Conservation (phyloP, 768 basidiomycete species). For the Leccinum barrowsii region DNA sequence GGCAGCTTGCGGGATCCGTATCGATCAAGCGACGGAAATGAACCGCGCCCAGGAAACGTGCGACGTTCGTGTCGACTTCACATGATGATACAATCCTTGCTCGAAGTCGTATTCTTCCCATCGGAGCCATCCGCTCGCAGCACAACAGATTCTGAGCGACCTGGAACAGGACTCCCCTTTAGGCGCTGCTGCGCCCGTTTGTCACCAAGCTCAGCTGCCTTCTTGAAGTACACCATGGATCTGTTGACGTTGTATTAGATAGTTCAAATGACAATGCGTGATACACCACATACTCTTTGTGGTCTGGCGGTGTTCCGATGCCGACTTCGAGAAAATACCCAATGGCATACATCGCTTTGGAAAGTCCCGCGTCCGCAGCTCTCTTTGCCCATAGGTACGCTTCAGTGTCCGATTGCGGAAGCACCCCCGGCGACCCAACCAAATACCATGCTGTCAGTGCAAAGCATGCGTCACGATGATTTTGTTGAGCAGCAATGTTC, state of each 20-base stretch:
- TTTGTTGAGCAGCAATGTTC: slow-evolving; percentile 98
- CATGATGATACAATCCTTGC: slow-evolving; percentile 89
- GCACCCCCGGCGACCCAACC: slow-evolving; percentile 94
- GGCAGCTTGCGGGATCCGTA: background rate
- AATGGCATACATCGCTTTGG: slow-evolving; percentile 96
- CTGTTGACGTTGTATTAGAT: slow-evolving; percentile 34
- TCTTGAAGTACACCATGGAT: slow-evolving; percentile 79
- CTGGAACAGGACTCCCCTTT: slow-evolving; percentile 55
- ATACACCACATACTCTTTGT: slow-evolving; percentile 53
- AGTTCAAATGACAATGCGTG: slow-evolving; percentile 2
- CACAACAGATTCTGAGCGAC: slow-evolving; percentile 59
- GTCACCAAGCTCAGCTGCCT: slow-evolving; percentile 88
- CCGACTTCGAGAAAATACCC: slow-evolving; percentile 98
- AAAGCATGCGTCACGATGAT: slow-evolving; percentile 95
- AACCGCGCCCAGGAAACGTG: slow-evolving; percentile 6
- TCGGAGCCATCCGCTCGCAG: slow-evolving; percentile 49
- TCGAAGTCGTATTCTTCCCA: slow-evolving; percentile 44
- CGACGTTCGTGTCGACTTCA: slow-evolving; percentile 35
- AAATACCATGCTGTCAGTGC: slow-evolving; percentile 99
- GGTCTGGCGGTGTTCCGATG: slow-evolving; percentile 70
- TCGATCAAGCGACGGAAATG: slow-evolving; percentile 12
- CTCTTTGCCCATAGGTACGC: slow-evolving; percentile 97
- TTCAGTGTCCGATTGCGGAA: slow-evolving; percentile 98
- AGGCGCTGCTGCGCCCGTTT: slow-evolving; percentile 88
- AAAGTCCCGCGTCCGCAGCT: slow-evolving; percentile 86